Conservation (phyloP, 164 flowering plant genomes). For the Paratinospora sagittata region DNA sequence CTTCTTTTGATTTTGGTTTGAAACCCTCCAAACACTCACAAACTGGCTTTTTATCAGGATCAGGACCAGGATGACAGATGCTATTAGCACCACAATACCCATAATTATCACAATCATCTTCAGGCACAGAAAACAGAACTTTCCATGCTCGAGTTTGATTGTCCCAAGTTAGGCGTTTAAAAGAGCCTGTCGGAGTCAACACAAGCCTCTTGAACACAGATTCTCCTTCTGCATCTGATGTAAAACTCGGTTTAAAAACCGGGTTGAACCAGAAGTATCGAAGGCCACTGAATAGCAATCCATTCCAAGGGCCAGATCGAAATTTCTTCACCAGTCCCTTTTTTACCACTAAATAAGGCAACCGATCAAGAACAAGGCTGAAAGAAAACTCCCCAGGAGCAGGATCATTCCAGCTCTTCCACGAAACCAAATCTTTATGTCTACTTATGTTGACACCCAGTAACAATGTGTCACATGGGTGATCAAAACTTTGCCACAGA, state of each 20-base stretch:
- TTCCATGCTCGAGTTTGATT: slow-evolving; percentile 8
- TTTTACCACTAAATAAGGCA: slow-evolving; percentile 14
- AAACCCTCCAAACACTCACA: slow-evolving; percentile 38
- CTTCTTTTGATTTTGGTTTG: slow-evolving; percentile 19
- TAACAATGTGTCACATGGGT: slow-evolving; percentile 19
- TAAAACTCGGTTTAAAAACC: background rate
- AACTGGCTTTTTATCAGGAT: slow-evolving; percentile 8
- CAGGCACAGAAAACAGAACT: background rate
- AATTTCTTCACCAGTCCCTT: background rate
- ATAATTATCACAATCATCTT: slow-evolving; percentile 22
- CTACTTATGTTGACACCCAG: slow-evolving; percentile 17
- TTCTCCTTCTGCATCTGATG: background rate
- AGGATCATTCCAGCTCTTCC: slow-evolving; percentile 34
- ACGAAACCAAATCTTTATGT: slow-evolving; percentile 18
- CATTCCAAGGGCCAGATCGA: slow-evolving; percentile 50
- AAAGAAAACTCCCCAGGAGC: slow-evolving; percentile 18
- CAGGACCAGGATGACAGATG: too few species aligned
- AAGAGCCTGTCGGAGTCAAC: slow-evolving; percentile 21
- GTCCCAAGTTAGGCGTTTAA: slow-evolving; percentile 23
- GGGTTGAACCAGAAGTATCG: slow-evolving; percentile 5
- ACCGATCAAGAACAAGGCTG: slow-evolving; percentile 16
- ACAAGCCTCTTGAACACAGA: slow-evolving; percentile 17
- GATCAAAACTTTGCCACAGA: slow-evolving; percentile 31
- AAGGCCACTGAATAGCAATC: slow-evolving; percentile 25
- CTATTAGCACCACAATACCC: slow-evolving; percentile 33